Evolutionary conservation across 352 stramenopile species (phyloP), one percentile per base, ranked within the genome.

Genomic region (Elongisporangium anandrum): DNA sequence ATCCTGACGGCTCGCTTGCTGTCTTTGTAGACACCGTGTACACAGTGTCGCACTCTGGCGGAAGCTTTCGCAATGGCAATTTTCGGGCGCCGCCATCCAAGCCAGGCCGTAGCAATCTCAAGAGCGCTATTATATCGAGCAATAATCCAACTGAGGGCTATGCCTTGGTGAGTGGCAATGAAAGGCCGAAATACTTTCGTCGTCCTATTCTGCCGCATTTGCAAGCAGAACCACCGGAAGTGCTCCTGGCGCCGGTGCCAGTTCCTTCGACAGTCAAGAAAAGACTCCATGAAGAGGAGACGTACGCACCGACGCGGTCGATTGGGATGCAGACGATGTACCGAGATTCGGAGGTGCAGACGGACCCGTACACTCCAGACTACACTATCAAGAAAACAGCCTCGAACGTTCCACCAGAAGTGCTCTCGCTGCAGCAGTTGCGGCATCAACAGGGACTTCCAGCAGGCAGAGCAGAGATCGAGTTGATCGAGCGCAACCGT

Each of bases 301-400:
- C 69, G 17, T 69, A 67, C 47, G 63, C 63, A 23, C 69, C 63
- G 0, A 93, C 78, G 21, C 79, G 85, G 24, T 88, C 86, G 2
- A 70, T 96, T 7, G 92, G 77, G 7, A 79, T 96, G 16, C 94
- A 98, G 77, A 98, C 92, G 8, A 73, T 80, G 72, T 98, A 95
- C 68, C 85, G 94, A 34, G 94, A 98, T 64, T 97, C 85, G 50
- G 93, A 98, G 58, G 90, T 86, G 8, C 94, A 98, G 69, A 98
- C 94, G 17, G 80, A 95, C 34, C 90, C 94, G 39, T 98, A 98
- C 72, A 95, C 90, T 26, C 94, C 93, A 1, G 90, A 97, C 59
- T 98, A 90, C 59, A 91, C 90, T 13, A 68, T 98, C 56, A 72
- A 81, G 41, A 82, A 80, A 54, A 84, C 73, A 24, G 66, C 68